A percentile compares a stretch with the other conserved stretches of the same genome.
These are phyloP conservation scores for Hyaloscypha hepaticicola DNA, from an alignment of 495 filamentous ascomycete species.

Conservation along the genomic window DNA sequence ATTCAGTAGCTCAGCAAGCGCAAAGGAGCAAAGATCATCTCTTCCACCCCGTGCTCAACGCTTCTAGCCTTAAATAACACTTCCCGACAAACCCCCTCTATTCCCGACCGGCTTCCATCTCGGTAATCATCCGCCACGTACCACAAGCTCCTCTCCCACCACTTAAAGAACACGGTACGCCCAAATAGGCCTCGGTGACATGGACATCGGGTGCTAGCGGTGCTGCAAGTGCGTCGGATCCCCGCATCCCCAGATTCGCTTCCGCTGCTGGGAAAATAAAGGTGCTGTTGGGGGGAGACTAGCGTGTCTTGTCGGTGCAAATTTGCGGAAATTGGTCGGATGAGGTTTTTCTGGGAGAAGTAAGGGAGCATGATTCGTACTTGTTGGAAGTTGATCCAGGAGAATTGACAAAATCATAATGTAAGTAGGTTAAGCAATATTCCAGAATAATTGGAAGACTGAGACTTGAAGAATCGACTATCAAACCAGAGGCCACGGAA, in stretches of 20 bases:
- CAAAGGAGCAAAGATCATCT: neutral
- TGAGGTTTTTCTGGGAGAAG: neutral
- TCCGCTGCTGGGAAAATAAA: neutral
- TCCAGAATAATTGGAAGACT: neutral
- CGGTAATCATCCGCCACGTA: neutral
- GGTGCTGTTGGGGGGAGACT: neutral
- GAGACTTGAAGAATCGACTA: no score
- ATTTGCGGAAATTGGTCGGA: neutral
- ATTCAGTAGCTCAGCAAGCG: neutral
- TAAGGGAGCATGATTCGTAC: neutral
- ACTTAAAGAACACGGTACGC: neutral
- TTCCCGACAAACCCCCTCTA: neutral
- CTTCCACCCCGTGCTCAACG: neutral
- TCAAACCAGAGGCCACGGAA: no score
- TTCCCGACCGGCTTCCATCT: neutral
- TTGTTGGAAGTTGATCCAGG: neutral
- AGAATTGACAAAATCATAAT: neutral
- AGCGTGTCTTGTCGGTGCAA: neutral
- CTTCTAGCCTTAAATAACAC: neutral
- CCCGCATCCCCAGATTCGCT: neutral
- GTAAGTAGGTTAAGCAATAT: neutral
- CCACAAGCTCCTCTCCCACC: neutral
- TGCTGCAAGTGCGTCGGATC: neutral
- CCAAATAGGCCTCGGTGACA: neutral
- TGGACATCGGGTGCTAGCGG: neutral